Evolutionary conservation across 177 flowering plant species (phyloP), one percentile per base, ranked within the genome.

Genomic region (Vitis hybrid): DNA sequence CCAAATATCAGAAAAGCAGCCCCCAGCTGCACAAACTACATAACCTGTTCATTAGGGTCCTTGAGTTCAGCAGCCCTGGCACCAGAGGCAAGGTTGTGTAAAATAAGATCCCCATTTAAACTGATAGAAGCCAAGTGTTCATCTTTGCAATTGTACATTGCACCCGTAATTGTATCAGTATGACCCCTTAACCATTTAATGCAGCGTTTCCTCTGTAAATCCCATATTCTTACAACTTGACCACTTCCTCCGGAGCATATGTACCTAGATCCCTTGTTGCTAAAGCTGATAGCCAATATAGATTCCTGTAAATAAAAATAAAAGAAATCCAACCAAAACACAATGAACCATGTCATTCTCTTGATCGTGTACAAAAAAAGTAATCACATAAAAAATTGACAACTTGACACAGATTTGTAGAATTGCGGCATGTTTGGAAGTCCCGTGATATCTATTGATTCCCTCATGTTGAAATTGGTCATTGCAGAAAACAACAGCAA

Each of bases 181-280:
- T 96, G 98, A 78, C 98, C 97, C 78, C 66, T 91, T 80, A 93
- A 79, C 92, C 97, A 84, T 80, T 96, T 96, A 59, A 93, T 91
- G 76, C 99, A 93, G 11, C 92, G 91, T 68, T 92, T 96, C 71
- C 93, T 87, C 75, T 96, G 97, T 81, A 96, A 80, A 81, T 96
- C 99, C 99, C 99, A 96, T 75, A 96, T 88, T 71, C 95, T 82
- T 48, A 96, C 97, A 76, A 93, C 88, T 75, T 90, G 94, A 64
- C 95, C 92, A 79, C 81, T 91, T 68, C 98, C 99, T 18, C 97
- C 98, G 57, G 99, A 86, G 78, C 99, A 93, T 66, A 96, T 83
- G 78, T 96, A 93, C 80, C 98, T 85, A 51, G 99, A 93, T 67
- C 89, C 85, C 80, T 93, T 96, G 79, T 85, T 92, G 85, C 97